Evolutionary conservation across 139 green algal species (phyloP), one percentile per base, ranked within the genome.

Genomic region (Tetraselmis chui): DNA sequence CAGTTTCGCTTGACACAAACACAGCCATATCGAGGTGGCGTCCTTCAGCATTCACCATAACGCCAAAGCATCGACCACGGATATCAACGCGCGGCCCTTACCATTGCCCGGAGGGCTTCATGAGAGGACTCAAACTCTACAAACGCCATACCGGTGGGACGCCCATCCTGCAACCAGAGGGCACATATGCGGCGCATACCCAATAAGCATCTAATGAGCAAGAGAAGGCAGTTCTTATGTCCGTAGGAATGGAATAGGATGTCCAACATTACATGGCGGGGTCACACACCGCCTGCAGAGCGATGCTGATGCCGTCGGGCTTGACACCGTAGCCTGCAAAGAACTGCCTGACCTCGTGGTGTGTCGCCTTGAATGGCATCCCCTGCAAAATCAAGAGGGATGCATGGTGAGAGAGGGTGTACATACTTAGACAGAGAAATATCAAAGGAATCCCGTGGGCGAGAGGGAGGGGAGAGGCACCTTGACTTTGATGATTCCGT

Each of bases 51-150:
- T n/a, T n/a, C n/a, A n/a, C n/a, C n/a, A n/a, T n/a, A n/a, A n/a
- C n/a, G n/a, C n/a, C n/a, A n/a, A n/a, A n/a, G n/a, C n/a, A n/a
- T n/a, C n/a, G n/a, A n/a, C n/a, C n/a, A n/a, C n/a, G n/a, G n/a
- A n/a, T n/a, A n/a, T n/a, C 59, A 75, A 75, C 23, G 23, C 2
- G 74, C 74, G 25, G 0, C 26, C 27, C 85, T 86, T 77, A 89
- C 87, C 91, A 94, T 88, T 0, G 91, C 92, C 18, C 87, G 80
- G 29, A 89, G 84, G 1, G 92, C 92, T 80, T 95, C 92, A 77
- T 90, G 86, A 18, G 90, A 87, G 1, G 85, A 92, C 80, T 93
- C 91, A 89, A 97, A 97, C 90, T 98, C 94, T 26, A 95, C 94
- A 87, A 95, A 97, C 0, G 94, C 93, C 89, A 94, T 90, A 74